Evolutionary conservation across 345 rosid genomes (phyloP), one percentile per base, ranked within the genome.

Genomic region (Brassica nigra): DNA sequence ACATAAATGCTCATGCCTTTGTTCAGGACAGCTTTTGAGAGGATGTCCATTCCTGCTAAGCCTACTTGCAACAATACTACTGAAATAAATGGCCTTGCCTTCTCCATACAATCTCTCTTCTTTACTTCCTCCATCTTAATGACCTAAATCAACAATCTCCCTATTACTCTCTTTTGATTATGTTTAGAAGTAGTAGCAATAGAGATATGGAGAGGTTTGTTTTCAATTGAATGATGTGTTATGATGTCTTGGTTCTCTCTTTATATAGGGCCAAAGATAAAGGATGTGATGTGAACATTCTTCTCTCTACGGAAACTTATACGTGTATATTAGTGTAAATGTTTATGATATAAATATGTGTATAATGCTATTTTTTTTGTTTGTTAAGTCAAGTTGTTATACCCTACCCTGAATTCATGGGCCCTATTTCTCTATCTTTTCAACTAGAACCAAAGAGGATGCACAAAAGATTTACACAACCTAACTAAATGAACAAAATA

Each of bases 1-100:
- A 87, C 97, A 18, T 88, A 95, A 57, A 86, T 90, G 85, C 99
- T 95, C 92, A 89, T 92, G 31, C 99, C 99, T 36, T 81, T 67
- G 81, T 91, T 90, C 9, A 92, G 76, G 5, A 91, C 99, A 66
- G 92, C 93, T 70, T 95, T 95, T 10, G 92, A 80, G 18, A 91
- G 84, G 72, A 91, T 78, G 49, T 92, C 99, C 98, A 95, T 91
- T 12, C 98, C 98, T 1, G 96, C 92, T 8, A 92, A 63, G 2
- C 99, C 99, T 2, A 89, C 82, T 86, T 95, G 99, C 86, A 92
- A 12, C 82, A 92, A 86, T 47, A 88, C 76, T 14, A 91, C 87
- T 31, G 84, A 91, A 6, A 90, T 39, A 81, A 85, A 92, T 5
- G 99, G 92, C 74, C 91, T 92, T 62, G 81, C 54, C 76, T 77